phyloP scores from a whole-genome alignment of 495 filamentous ascomycete genomes.

The Penicillium simplicissimum region DNA sequence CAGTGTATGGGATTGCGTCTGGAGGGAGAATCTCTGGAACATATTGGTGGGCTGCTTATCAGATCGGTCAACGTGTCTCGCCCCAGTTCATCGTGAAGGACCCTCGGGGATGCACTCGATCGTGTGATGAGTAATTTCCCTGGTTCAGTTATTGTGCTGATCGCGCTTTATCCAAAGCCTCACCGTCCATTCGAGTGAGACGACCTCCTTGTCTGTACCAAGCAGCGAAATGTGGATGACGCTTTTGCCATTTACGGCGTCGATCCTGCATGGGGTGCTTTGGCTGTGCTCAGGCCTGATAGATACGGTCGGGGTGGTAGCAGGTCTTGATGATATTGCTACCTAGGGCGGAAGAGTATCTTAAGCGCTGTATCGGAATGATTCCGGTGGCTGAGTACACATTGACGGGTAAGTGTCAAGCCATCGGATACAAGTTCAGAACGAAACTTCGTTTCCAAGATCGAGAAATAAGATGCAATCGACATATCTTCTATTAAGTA shows the following conservation, averaged over 20 bases:
- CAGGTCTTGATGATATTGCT: slow-evolving; percentile 4
- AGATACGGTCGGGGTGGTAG: slow-evolving; percentile 59
- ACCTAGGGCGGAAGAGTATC: slow-evolving; percentile 11
- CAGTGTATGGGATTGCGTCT: slow-evolving; percentile 45
- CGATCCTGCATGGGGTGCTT: slow-evolving; percentile 29
- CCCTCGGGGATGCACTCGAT: slow-evolving; percentile 11
- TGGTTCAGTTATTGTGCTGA: slow-evolving; percentile 54
- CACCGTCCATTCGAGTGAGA: slow-evolving; percentile 51
- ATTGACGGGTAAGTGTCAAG: too few relatives aligned
- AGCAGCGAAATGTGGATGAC: slow-evolving; percentile 61
- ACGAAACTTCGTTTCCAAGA: neutral
- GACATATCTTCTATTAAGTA: neutral
- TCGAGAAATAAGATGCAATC: neutral
- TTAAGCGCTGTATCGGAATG: neutral
- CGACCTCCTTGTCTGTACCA: slow-evolving; percentile 57
- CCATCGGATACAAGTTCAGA: too few relatives aligned
- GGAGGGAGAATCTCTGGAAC: slow-evolving; percentile 39
- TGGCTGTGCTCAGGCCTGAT: slow-evolving; percentile 53
- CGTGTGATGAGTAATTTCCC: slow-evolving; percentile 36
- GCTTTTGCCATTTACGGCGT: slow-evolving; percentile 66
- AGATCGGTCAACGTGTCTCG: slow-evolving; percentile 40
- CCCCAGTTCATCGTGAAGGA: slow-evolving; percentile 51
- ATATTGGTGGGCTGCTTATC: slow-evolving; percentile 39
- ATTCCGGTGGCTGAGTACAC: neutral
- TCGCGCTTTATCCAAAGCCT: slow-evolving; percentile 59